phyloP scores from a whole-genome alignment of 768 basidiomycete genomes.

The Gyrodon lividus region DNA sequence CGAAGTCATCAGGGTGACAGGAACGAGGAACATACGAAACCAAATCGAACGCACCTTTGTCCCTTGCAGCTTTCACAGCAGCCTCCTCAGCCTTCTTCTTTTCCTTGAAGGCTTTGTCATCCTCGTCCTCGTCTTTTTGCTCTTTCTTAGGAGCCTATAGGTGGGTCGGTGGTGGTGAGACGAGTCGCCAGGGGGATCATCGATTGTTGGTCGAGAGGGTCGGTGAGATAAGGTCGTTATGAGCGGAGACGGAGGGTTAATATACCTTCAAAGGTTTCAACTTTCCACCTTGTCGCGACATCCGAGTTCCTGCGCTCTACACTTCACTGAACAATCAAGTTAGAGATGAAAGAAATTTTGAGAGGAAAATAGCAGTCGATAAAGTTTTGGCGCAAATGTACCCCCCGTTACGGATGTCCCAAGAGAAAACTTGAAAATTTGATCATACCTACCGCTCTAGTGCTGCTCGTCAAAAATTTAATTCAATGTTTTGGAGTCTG shows the following conservation, averaged over 20 bases:
- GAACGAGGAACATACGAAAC: background rate
- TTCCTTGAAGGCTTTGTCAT: constrained; percentile 70
- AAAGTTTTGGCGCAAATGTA: background rate
- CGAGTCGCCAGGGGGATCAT: background rate
- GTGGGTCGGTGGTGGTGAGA: constrained; percentile 1
- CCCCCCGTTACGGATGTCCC: constrained; percentile 6
- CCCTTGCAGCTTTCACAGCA: constrained; percentile 68
- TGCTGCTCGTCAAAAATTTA: no score
- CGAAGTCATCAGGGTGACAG: background rate
- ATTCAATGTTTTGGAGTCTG: no score
- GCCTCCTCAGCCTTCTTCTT: constrained; percentile 75
- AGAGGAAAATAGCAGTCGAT: background rate
- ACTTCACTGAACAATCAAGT: background rate
- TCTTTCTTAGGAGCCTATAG: constrained; percentile 80
- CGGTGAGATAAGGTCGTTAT: background rate
- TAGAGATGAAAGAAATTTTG: background rate
- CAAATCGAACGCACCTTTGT: constrained; percentile 52
- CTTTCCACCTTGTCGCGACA: constrained; percentile 76
- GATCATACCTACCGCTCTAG: no score
- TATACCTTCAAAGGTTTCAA: constrained; percentile 81
- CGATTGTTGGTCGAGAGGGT: background rate
- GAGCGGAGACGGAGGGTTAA: background rate
- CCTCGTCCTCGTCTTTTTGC: constrained; percentile 68
- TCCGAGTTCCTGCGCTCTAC: constrained; percentile 7
- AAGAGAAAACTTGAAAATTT: no score